A percentile compares a stretch with the other conserved stretches of the same genome.
Evolutionary conservation across 768 basidiomycete species (phyloP).

Genomic region (Tricholoma furcatifolium): DNA sequence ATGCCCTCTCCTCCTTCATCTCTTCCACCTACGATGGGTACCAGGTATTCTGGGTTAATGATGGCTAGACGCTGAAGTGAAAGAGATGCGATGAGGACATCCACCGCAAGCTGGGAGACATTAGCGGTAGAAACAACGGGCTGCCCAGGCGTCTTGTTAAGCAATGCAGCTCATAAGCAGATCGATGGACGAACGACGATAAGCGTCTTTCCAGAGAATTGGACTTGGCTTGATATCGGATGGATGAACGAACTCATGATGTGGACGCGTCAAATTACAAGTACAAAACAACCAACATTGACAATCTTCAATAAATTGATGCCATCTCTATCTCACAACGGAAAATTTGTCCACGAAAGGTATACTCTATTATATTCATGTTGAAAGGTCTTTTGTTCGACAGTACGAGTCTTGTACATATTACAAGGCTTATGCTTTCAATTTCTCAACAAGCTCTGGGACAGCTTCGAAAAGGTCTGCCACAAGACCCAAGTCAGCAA

Average conservation of each 20-base stretch:
- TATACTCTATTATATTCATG: no score
- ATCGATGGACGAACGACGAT: slow-evolving; percentile 38
- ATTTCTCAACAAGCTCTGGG: slow-evolving; percentile 85
- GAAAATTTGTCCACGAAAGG: no score
- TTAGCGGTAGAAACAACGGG: slow-evolving; percentile 82
- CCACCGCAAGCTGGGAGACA: slow-evolving; percentile 74
- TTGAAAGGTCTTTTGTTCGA: no score
- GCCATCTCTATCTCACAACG: no score
- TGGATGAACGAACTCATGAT: slow-evolving; percentile 31
- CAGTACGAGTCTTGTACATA: no score
- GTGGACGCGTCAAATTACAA: neutral
- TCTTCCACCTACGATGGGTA: slow-evolving; percentile 72
- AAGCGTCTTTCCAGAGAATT: slow-evolving; percentile 38
- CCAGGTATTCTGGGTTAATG: slow-evolving; percentile 59
- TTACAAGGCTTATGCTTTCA: slow-evolving; percentile 45
- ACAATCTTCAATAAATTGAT: no score
- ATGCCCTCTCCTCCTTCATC: slow-evolving; percentile 62
- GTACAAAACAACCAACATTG: no score
- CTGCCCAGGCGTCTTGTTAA: slow-evolving; percentile 26
- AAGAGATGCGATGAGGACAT: slow-evolving; percentile 70
- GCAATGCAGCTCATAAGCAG: slow-evolving; percentile 1
- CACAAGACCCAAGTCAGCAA: slow-evolving; percentile 93
- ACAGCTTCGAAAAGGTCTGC: slow-evolving; percentile 92
- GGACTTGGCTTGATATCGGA: slow-evolving; percentile 20
- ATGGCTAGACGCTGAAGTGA: slow-evolving; percentile 58